Percentiles rank a stretch among this genome's conserved stretches.
These are phyloP conservation scores for Maudiozyma humilis DNA, from an alignment of 1,139 yeast species.

Conservation along the genomic window DNA sequence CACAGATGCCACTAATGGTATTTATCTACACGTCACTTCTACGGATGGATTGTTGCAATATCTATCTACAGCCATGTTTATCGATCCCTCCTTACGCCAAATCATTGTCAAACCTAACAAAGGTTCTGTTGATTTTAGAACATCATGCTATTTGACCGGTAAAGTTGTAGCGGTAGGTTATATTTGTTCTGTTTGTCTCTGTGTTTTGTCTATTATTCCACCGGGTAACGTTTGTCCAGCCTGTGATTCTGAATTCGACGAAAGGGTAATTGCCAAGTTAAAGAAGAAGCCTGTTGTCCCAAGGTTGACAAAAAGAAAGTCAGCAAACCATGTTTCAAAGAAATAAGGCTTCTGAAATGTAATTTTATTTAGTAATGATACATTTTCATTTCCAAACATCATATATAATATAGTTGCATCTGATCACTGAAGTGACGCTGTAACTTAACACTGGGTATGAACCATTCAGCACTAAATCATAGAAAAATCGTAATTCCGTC, in stretches of 20 bases:
- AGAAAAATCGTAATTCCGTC: no score
- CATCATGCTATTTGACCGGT: slow-evolving; percentile 88
- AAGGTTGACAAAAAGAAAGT: slow-evolving; percentile 13
- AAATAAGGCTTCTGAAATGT: neutral
- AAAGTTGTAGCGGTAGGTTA: slow-evolving; percentile 85
- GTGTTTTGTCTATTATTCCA: slow-evolving; percentile 51
- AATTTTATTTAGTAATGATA: no score
- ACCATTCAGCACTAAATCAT: no score
- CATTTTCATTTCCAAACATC: no score
- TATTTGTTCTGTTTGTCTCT: slow-evolving; percentile 91
- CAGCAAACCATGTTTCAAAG: slow-evolving; percentile 1
- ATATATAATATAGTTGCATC: no score
- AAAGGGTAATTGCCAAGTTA: slow-evolving; percentile 48
- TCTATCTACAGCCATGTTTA: slow-evolving; percentile 41
- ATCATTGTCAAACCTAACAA: slow-evolving; percentile 75
- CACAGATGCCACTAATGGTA: slow-evolving; percentile 88
- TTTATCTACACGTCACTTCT: slow-evolving; percentile 66
- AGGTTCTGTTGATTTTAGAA: slow-evolving; percentile 83
- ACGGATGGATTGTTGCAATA: slow-evolving; percentile 76
- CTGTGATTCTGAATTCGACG: slow-evolving; percentile 54
- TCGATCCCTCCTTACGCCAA: slow-evolving; percentile 74
- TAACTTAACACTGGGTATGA: no score
- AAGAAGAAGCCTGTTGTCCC: slow-evolving; percentile 35
- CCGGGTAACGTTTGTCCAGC: slow-evolving; percentile 53
- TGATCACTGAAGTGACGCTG: no score